Evolutionary conservation across 768 basidiomycete species (phyloP), one percentile per base, ranked within the genome.

Genomic region (Cubamyces lactineus): DNA sequence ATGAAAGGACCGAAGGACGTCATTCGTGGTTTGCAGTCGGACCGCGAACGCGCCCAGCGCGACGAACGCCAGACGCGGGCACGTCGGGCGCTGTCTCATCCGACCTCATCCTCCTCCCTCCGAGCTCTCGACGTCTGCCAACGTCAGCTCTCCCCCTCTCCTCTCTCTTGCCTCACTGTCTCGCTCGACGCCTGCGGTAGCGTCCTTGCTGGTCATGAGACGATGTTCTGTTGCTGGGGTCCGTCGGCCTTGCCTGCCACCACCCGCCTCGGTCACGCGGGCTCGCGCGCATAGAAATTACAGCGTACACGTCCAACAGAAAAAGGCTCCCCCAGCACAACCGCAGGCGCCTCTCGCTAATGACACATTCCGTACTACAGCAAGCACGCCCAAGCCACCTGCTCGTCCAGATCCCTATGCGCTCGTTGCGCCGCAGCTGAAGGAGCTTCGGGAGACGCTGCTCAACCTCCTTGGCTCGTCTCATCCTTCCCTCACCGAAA

Each of bases 401-500:
- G 15, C 67, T 26, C 77, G 75, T 24, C 78, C 79, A 28, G 89
- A 94, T 71, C 92, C 94, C 24, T 84, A 87, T 69, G 69, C 78
- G 11, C 76, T 95, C 45, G 84, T 97, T 62, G 83, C 84, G 43
- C 76, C 86, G 16, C 91, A 98, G 71, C 83, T 98, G 38, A 72
- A 81, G 24, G 79, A 82, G 57, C 79, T 99, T 43, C 87, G 89
- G 59, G 80, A 83, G 19, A 88, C 84, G 52, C 80, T 98, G 46
- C 79, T 94, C 62, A 77, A 80, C 61, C 82, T 98, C 42, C 82
- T 98, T 7, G 95, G 94, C 19, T 89, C 92, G 2, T 90, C 94
- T 8, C 93, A 98, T 73, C 92, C 96, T 0, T 85, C 87, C 3
- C 86, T 98, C 53, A 86, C 88, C 62, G 87, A 91, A 53, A 87